These are phyloP conservation scores for Cercospora nicotianae DNA, from an alignment of 2,329 filamentous ascomycete genomes.

Conservation along the genomic window DNA sequence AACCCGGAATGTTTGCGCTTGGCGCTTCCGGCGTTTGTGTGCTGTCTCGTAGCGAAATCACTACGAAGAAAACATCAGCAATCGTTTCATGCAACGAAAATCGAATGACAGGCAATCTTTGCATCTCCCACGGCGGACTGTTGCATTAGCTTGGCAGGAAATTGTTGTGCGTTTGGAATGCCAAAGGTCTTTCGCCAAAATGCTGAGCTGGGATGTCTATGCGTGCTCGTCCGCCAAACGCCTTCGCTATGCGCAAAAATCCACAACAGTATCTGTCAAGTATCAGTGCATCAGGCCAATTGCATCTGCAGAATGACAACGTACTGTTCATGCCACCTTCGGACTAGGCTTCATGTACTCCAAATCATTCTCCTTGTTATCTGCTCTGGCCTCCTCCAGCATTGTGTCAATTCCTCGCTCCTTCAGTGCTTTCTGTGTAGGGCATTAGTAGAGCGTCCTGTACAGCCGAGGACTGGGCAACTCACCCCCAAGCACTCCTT, in stretches of 20 bases:
- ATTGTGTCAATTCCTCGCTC: slow-evolving; percentile 89
- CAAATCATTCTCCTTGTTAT: slow-evolving; percentile 83
- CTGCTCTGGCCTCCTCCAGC: slow-evolving; percentile 84
- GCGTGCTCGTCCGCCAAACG: not conserved
- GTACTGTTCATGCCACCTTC: not conserved
- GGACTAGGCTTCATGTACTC: slow-evolving; percentile 57
- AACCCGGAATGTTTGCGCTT: not conserved
- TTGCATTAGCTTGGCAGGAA: not conserved
- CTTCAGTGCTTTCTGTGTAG: slow-evolving; percentile 73
- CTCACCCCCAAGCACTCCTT: slow-evolving; percentile 79
- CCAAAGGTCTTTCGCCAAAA: not conserved
- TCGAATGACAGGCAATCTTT: not conserved
- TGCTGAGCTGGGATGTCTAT: slow-evolving; percentile 4
- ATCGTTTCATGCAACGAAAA: not conserved
- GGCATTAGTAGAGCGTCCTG: too few species aligned
- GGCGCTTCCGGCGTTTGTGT: not conserved
- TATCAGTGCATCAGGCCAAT: not conserved
- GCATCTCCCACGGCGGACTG: not conserved
- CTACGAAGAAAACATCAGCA: not conserved
- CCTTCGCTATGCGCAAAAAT: slow-evolving; percentile 7
- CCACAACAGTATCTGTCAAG: not conserved
- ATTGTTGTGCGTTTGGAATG: not conserved
- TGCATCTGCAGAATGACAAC: not conserved
- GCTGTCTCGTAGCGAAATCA: not conserved
- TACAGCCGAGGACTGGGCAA: too few species aligned